These are phyloP conservation scores for Paspalum notatum DNA, from an alignment of 176 grass and related monocot genomes.

Conservation along the genomic window DNA sequence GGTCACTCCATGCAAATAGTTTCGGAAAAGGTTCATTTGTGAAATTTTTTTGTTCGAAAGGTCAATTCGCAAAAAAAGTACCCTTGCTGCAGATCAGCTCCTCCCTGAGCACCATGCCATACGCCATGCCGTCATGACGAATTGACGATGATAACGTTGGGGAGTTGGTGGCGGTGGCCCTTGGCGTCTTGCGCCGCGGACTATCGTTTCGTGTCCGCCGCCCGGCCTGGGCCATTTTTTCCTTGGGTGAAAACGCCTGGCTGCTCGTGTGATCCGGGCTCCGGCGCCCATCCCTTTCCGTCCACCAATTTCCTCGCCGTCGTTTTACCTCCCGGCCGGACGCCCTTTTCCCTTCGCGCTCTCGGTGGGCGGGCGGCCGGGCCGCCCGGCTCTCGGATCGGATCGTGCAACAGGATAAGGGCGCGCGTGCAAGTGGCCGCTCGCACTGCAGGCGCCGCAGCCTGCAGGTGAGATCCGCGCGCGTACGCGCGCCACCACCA, in stretches of 20 bases:
- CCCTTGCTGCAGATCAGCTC: no score
- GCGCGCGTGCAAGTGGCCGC: neutral
- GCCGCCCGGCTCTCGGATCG: neutral
- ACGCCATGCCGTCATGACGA: neutral
- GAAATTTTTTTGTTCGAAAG: no score
- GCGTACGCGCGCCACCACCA: conserved; percentile 5
- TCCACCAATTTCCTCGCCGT: neutral
- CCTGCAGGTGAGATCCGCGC: neutral
- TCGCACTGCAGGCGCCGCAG: neutral
- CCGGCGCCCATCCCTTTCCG: neutral
- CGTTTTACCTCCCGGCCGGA: neutral
- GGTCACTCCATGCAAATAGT: no score
- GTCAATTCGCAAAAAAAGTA: no score
- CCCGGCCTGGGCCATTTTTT: neutral
- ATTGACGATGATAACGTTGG: conserved; percentile 20
- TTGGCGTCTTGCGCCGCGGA: neutral
- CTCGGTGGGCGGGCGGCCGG: neutral
- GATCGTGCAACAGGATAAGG: conserved; percentile 11
- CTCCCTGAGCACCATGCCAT: no score
- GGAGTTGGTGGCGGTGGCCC: neutral
- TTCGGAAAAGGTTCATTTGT: no score
- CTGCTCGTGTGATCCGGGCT: conserved; percentile 18
- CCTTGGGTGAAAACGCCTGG: neutral
- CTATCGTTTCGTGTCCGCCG: no score
- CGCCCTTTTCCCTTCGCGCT: no score